These are phyloP conservation scores for Cnidoscolus chayamansa DNA, from an alignment of 441 rosid genomes.

Conservation along the genomic window DNA sequence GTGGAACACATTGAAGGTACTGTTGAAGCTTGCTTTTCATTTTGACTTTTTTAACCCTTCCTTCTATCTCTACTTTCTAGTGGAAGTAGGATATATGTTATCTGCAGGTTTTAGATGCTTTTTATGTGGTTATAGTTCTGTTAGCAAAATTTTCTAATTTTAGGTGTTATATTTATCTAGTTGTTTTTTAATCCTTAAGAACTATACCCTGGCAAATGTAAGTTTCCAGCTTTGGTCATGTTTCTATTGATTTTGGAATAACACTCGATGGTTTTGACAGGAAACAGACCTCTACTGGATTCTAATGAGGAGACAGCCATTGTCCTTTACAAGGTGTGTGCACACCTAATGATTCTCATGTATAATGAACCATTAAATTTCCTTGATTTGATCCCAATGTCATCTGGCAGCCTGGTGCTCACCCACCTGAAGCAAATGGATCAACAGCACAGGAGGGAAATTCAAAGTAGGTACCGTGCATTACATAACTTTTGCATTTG, in stretches of 20 bases:
- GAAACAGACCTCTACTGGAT: conserved; percentile 41
- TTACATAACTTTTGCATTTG: conserved; percentile 2
- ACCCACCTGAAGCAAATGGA: conserved; percentile 53
- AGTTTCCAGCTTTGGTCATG: background rate
- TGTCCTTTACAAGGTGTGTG: conserved; percentile 71
- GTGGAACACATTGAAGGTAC: conserved; percentile 66
- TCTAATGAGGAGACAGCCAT: conserved; percentile 79
- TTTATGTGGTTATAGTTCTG: background rate
- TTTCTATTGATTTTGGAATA: conserved; percentile 16
- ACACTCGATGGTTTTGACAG: conserved; percentile 39
- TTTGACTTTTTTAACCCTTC: background rate
- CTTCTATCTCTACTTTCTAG: background rate
- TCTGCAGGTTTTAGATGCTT: background rate
- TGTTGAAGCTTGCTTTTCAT: background rate
- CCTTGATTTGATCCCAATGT: conserved; percentile 25
- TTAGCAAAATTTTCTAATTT: background rate
- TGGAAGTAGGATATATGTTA: conserved; percentile 4
- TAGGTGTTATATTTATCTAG: background rate
- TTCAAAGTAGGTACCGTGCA: conserved; percentile 57
- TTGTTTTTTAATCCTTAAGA: background rate
- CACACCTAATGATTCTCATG: conserved; percentile 14
- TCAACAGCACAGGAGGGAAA: conserved; percentile 48
- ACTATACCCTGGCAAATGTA: background rate
- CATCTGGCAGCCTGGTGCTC: conserved; percentile 65
- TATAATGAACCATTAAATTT: background rate